Evolutionary conservation across 495 filamentous ascomycete genomes (phyloP), one percentile per base, ranked within the genome.

Genomic region (Cercophora samala): DNA sequence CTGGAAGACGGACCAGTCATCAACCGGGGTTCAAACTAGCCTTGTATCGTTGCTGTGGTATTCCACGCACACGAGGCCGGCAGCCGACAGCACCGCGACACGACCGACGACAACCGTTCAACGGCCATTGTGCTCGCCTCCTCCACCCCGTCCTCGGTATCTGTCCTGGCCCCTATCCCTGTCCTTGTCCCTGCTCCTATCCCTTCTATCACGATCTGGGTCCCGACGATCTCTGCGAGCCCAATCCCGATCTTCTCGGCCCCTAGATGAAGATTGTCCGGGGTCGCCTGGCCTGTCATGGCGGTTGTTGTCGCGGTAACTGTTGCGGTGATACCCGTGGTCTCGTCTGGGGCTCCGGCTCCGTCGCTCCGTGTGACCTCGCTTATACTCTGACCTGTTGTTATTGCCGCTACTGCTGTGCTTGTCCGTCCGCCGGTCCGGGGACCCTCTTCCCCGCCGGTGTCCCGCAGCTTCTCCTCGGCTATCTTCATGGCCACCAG

Each of bases 281-380:
- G 5, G 17, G 13, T 65, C 63, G 9, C 59, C 64, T 18, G 19
- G 32, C 29, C 71, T 66, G 56, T 71, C 75, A 51, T 69, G 60
- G 26, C 66, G 60, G 37, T 46, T 46, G 21, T 29, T 58, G 63
- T 75, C 73, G 58, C 71, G 72, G 60, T 73, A 66, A 60, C 62
- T 46, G 37, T 46, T 2, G 11, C 37, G 37, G 13, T 46, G 37
- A 46, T 46, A 46, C 6, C 37, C 37, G 13, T 46, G 63, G 60
- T 76, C 78, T 66, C 74, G 68, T 61, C 71, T 72, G 15, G 79
- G 79, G 64, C 79, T 81, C 63, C 77, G 71, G 65, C 79, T 81
- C 58, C 78, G 77, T 21, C 60, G 60, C 23, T 64, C 62, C n/a
- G 32, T 26, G 52, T 64, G 69, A 54, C 66, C 68, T 23, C 56